Evolutionary conservation across 306 rosid species (phyloP).

Genomic region (Cyamopsis tetragonoloba): DNA sequence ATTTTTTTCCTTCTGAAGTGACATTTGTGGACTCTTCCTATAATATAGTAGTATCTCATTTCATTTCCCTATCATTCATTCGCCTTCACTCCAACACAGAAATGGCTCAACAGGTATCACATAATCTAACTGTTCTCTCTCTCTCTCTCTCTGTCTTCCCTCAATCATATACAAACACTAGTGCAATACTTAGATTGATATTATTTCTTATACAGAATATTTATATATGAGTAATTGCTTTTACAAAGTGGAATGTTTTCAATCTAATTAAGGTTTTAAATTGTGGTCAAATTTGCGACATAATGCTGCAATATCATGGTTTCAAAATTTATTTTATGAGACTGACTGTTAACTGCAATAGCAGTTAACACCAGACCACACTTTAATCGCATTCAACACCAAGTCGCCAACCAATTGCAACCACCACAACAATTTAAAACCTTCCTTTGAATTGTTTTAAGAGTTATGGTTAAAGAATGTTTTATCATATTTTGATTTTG

Average conservation of each 20-base stretch:
- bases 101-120: conserved; percentile 62
- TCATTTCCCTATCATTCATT: not conserved
- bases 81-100: not conserved
- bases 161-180: not conserved
- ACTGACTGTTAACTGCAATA: too few relatives aligned
- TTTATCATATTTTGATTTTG: not conserved
- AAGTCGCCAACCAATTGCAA: too few relatives aligned
- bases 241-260: not conserved
- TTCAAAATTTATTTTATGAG: too few relatives aligned
- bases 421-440: too few relatives aligned
- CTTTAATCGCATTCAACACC: too few relatives aligned
- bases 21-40: conserved; percentile 9
- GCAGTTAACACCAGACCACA: too few relatives aligned
- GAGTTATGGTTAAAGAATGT: too few relatives aligned
- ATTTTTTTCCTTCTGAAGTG: conserved; percentile 15
- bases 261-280: not conserved
- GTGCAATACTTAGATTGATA: not conserved
- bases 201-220: not conserved
- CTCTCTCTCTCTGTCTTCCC: not conserved
- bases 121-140: too few relatives aligned
- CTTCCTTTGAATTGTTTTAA: too few relatives aligned
- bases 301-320: too few relatives aligned
- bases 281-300: too few relatives aligned
- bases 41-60: conserved; percentile 7
- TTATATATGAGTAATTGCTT: too few relatives aligned